These are phyloP conservation scores for Exophiala xenobiotica DNA, from an alignment of 2,329 filamentous ascomycete species.

Conservation along the genomic window DNA sequence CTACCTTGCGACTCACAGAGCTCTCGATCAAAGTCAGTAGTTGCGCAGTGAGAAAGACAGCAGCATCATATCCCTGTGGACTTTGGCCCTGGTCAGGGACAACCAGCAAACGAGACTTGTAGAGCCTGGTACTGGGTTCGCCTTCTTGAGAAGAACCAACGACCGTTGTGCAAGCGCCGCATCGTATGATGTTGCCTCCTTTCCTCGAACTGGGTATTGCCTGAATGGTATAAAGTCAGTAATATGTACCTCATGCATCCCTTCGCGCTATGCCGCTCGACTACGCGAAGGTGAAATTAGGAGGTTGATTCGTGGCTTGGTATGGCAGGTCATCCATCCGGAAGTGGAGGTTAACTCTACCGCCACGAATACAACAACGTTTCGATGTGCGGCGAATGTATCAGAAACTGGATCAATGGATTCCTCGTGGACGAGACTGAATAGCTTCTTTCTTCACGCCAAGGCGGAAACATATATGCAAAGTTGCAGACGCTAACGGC, in stretches of 20 bases:
- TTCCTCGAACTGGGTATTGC: constrained; percentile 21
- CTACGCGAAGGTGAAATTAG: constrained; percentile 28
- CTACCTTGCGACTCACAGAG: constrained; percentile 56
- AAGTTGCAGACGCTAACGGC: neutral
- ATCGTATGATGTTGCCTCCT: constrained; percentile 32
- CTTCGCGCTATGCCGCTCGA: constrained; percentile 32
- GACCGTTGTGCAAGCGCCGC: constrained; percentile 39
- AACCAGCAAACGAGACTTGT: constrained; percentile 49
- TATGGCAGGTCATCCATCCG: constrained; percentile 35
- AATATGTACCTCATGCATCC: constrained; percentile 42
- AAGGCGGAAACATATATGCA: constrained; percentile 27
- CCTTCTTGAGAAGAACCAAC: constrained; percentile 33
- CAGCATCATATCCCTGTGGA: constrained; percentile 35
- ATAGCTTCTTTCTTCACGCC: constrained; percentile 59
- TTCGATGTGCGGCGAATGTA: constrained; percentile 59
- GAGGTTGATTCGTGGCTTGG: constrained; percentile 8
- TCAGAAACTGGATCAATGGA: constrained; percentile 54
- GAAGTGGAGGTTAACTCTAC: constrained; percentile 27
- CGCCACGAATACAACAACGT: constrained; percentile 11
- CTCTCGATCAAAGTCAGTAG: constrained; percentile 57
- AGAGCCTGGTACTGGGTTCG: constrained; percentile 36
- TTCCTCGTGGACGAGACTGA: constrained; percentile 34
- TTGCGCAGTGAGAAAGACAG: constrained; percentile 52
- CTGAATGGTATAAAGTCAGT: constrained; percentile 1
- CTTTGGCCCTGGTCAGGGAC: constrained; percentile 27